Evolutionary conservation across 1,284 basidiomycete genomes (phyloP), one percentile per base, ranked within the genome.

Genomic region (Takashimella koratensis): DNA sequence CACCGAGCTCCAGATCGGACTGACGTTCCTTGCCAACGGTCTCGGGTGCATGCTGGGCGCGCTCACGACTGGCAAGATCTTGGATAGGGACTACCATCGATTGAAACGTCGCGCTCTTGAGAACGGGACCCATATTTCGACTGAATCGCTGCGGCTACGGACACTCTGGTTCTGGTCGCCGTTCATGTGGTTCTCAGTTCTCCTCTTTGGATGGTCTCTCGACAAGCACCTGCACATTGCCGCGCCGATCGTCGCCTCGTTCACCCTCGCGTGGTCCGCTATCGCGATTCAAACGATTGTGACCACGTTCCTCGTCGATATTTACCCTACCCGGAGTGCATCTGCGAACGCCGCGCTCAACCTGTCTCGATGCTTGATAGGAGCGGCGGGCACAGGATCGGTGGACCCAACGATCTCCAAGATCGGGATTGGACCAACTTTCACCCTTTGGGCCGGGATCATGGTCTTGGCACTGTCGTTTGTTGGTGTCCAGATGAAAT

Each of bases 21-120:
- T 89, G 6, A 88, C 85, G 67, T 90, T 83, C 74, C 75, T 90
- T 43, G 78, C 82, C 0, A 79, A 85, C 52, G 87, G 86, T 3
- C 54, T 57, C 24, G 75, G 74, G 8, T 57, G 59, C 41, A 57
- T 64, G 47, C 43, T 60, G 48, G 59, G 47, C 50, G 64, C 58
- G 58, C 69, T 66, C 44, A 45, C 63, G 12, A 66, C 62, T 23
- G 62, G 66, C 5, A 62, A 59, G 24, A 42, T 65, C 6, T 45
- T 67, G 45, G 65, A 69, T 20, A 51, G 53, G 25, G 67, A 71
- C 51, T 71, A 67, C 49, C 46, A 53, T 10, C 54, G 48, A 16
- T 51, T 65, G 8, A 54, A 58, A 43, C 46, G 20, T 4, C 3
- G 30, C 4, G 42, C 43, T 13, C 4, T 30, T 26, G 58, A 59